A percentile compares a stretch with the other conserved stretches of the same genome.
Evolutionary conservation across 805 yeast genomes (phyloP).

Genomic region (Vanderwaltozyma tropicalis): DNA sequence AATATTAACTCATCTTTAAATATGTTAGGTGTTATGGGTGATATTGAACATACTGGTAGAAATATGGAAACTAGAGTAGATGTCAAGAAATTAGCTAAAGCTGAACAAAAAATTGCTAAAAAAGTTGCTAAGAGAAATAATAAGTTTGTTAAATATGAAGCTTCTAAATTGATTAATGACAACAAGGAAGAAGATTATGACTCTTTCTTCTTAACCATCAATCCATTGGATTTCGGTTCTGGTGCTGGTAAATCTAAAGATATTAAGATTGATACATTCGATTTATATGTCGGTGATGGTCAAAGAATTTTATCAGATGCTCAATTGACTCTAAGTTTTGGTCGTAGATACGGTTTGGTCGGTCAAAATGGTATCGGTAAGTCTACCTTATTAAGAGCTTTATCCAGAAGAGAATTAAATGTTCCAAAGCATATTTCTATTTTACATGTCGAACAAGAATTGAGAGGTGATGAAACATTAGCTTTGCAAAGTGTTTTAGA

Average conservation of each 20-base stretch:
- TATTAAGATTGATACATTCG: conserved; percentile 85
- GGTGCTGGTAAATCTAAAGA: conserved; percentile 97
- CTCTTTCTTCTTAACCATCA: conserved; percentile 87
- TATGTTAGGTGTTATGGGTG: conserved; percentile 65
- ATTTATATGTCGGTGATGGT: conserved; percentile 91
- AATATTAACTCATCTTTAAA: conserved; percentile 70
- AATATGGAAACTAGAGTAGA: conserved; percentile 91
- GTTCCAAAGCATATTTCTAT: conserved; percentile 94
- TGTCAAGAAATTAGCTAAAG: conserved; percentile 91
- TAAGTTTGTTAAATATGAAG: conserved; percentile 79
- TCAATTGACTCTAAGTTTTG: conserved; percentile 74
- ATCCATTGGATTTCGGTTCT: conserved; percentile 83
- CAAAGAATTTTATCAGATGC: conserved; percentile 86
- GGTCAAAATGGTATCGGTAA: conserved; percentile 99
- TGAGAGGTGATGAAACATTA: conserved; percentile 81
- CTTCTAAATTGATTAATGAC: conserved; percentile 75
- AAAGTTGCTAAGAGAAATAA: conserved; percentile 84
- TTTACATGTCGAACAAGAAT: conserved; percentile 95
- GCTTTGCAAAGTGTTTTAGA: conserved; percentile 95
- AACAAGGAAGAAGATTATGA: conserved; percentile 71
- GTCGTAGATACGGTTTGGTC: conserved; percentile 92
- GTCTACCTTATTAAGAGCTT: conserved; percentile 82
- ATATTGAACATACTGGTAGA: conserved; percentile 86
- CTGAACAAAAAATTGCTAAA: conserved; percentile 93
- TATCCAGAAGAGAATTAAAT: conserved; percentile 85